Evolutionary conservation across 306 rosid species (phyloP), one percentile per base, ranked within the genome.

Genomic region (Abrus pulchellus): DNA sequence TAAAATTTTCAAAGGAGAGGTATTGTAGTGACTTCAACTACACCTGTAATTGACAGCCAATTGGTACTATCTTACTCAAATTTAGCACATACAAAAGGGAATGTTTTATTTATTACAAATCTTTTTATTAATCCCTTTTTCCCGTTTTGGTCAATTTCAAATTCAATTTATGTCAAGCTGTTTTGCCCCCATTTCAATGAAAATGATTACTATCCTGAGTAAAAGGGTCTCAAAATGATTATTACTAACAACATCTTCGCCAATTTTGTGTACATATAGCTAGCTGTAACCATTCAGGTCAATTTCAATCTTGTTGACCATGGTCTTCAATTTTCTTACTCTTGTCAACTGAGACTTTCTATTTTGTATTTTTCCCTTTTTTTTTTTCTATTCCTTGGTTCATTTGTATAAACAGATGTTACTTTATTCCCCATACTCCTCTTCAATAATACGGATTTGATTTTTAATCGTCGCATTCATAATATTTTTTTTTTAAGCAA

Each of bases 21-120:
- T 11, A 12, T 49, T 61, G 44, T 27, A 45, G 74, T 9, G 8
- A 77, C 52, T 44, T 67, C 68, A 72, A 57, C 63, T 68, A 62
- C 63, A 44, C 14, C 7, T 52, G 44, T 34, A 73, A 73, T 52
- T 68, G 82, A 78, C 47, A 68, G 40, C 59, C 13, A 9, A 33
- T 20, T 54, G 57, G 87, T 71, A 73, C 65, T 60, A 40, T 47
- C 74, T 86, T 83, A 72, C 87, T 67, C 75, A 33, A 80, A 80
- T 83, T 72, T 77, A 72, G 75, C 62, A 72, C 66, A 41, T 77
- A 78, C 81, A 83, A 0, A 66, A 57, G 78, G 76, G 87, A 80
- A 80, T 86, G 78, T 81, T 68, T 38, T 77, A 73, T 72, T 83
- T 53, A 83, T 72, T 80, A 72, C 33, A 63, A 33, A 60, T 33